Evolutionary conservation across 2,329 filamentous ascomycete genomes (phyloP), one percentile per base, ranked within the genome.

Genomic region (Fusarium veterinarium): DNA sequence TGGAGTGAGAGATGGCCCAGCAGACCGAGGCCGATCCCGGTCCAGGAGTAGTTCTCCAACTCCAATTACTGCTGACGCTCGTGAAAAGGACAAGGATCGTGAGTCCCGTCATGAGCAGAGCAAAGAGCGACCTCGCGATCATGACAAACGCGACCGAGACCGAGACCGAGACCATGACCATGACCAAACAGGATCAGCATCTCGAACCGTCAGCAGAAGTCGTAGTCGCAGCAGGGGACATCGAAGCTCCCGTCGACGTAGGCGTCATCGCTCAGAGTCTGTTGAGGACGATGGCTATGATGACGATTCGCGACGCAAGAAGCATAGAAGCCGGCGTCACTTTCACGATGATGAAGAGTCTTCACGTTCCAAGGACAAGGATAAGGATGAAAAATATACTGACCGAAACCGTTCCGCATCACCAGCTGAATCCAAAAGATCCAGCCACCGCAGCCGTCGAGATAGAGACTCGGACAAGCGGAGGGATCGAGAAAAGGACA

Each of bases 381-480:
- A 82, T 40, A 80, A 72, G 61, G 80, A 83, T 72, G 82, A 85
- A 52, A 84, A 84, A 71, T 77, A 85, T 73, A 83, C 84, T 17
- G 87, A 90, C 52, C 87, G 88, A 56, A 90, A 91, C 1, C 87
- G 91, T 64, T 93, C 92, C 9, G 86, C 86, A 9, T 94, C 93
- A 5, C 88, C 88, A 3, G 88, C 90, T 17, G 86, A 87, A 14
- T 86, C 86, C 41, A 89, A 87, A 71, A 82, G 86, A 60, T 87
- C 88, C 11, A 85, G 86, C 53, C 89, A 91, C 75, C 89, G 90
- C 69, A 90, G 90, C 73, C 90, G 88, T 57, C 87, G 86, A 71
- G 89, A 92, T 45, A 85, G 85, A 64, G 84, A 84, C 63, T 80
- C 80, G 35, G 86, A 88, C 51, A 79, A 84, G 58, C 77, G 77